phyloP scores from a whole-genome alignment of 2,329 filamentous ascomycete species.

The Pseudocercospora fuligena region DNA sequence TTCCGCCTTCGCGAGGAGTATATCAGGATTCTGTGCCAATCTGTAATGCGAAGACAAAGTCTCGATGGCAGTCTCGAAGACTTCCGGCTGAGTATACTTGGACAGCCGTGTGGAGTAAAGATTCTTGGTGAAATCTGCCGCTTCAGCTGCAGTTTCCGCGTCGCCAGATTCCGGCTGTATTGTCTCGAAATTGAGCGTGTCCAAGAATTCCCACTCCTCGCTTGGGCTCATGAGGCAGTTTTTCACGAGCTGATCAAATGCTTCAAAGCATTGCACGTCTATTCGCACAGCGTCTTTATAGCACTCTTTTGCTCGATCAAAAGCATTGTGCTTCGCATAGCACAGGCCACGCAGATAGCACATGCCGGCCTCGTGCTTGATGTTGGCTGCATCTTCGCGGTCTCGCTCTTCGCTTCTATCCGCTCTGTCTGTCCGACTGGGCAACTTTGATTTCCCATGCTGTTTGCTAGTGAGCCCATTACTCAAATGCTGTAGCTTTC shows the following conservation, averaged over 20 bases:
- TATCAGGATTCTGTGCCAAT: conserved; percentile 82
- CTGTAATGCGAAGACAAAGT: conserved; percentile 93
- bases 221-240: conserved; percentile 89
- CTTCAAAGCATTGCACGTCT: conserved; percentile 97
- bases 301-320: conserved; percentile 95
- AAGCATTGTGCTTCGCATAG: conserved; percentile 95
- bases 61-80: conserved; percentile 84
- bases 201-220: conserved; percentile 88
- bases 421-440: conserved; percentile 54
- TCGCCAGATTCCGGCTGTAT: conserved; percentile 68
- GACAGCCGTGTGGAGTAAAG: conserved; percentile 94
- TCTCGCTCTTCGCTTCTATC: conserved; percentile 67
- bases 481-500: conserved; percentile 70
- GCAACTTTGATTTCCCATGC: conserved; percentile 46
- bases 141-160: conserved; percentile 73
- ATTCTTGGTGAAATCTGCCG: conserved; percentile 91
- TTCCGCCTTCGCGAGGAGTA: conserved; percentile 87
- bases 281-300: conserved; percentile 97
- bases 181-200: conserved; percentile 87
- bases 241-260: conserved; percentile 96
- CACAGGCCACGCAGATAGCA: conserved; percentile 93
- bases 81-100: conserved; percentile 86
- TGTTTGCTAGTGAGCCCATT: conserved; percentile 53
- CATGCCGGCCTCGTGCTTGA: conserved; percentile 95
- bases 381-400: conserved; percentile 71